Conservation (phyloP, 768 basidiomycete genomes). For the Lactarius deliciosus region DNA sequence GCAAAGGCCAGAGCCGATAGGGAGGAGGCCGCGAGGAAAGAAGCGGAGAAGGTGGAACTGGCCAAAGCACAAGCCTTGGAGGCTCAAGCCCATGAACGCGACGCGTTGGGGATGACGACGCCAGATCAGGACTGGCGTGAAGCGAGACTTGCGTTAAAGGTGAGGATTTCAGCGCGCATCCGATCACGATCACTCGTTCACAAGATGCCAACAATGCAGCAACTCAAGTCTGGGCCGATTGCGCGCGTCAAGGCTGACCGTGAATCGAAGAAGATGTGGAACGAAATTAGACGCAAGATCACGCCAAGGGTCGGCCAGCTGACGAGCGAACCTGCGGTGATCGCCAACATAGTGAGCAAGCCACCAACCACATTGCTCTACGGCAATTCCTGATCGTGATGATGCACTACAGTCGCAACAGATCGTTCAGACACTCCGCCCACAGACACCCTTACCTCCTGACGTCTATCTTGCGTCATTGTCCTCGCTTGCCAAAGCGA, state of each 20-base stretch:
- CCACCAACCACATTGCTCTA: conserved; percentile 17
- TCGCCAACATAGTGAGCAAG: conserved; percentile 61
- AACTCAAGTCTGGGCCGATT: conserved; percentile 65
- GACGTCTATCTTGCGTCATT: conserved; percentile 72
- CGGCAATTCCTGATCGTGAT: conserved; percentile 24
- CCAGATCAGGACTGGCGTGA: conserved; percentile 64
- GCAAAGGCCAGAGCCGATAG: conserved; percentile 33
- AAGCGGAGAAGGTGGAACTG: conserved; percentile 35
- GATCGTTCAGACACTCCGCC: conserved; percentile 44
- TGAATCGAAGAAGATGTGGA: conserved; percentile 59
- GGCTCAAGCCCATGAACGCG: conserved; percentile 42
- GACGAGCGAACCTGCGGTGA: conserved; percentile 64
- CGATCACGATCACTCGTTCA: conserved; percentile 27
- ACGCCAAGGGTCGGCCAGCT: conserved; percentile 87
- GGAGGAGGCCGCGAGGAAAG: conserved; percentile 39
- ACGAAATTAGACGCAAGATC: conserved; percentile 68
- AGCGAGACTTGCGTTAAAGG: conserved; percentile 55
- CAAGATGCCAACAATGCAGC: conserved; percentile 39
- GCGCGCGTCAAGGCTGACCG: conserved; percentile 60
- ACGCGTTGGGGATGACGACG: conserved; percentile 50
- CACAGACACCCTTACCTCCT: conserved; percentile 34
- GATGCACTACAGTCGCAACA: conserved; percentile 39
- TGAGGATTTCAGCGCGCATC: conserved; percentile 34
- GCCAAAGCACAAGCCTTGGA: conserved; percentile 41
- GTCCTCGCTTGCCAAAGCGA: conserved; percentile 84